phyloP scores from a whole-genome alignment of 768 basidiomycete species.

The Tricholoma hemisulphureum region DNA sequence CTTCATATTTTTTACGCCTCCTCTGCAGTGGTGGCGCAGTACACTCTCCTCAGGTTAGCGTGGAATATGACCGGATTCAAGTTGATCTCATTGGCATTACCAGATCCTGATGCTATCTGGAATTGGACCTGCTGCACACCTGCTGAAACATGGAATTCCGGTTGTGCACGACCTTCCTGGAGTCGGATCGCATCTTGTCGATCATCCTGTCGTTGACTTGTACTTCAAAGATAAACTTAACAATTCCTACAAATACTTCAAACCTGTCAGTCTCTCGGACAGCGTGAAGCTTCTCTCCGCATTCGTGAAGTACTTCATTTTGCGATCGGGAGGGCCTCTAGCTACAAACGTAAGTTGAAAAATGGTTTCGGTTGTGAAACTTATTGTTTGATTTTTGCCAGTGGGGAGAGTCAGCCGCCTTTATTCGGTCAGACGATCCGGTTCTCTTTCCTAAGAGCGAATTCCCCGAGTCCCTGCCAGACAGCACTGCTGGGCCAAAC shows the following conservation, averaged over 20 bases:
- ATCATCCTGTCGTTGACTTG: conserved; percentile 59
- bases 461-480: conserved; percentile 30
- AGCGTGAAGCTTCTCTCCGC: conserved; percentile 31
- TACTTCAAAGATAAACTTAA: conserved; percentile 52
- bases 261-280: conserved; percentile 26
- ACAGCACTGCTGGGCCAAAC: conserved; percentile 38
- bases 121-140: conserved; percentile 63
- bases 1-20: not conserved
- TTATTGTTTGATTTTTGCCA: conserved; percentile 12
- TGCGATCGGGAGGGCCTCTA: conserved; percentile 48
- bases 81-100: not conserved
- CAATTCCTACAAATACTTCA: conserved; percentile 40
- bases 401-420: conserved; percentile 52
- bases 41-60: conserved; percentile 52
- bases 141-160: conserved; percentile 52
- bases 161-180: conserved; percentile 63
- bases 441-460: conserved; percentile 40
- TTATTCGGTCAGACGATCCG: conserved; percentile 49
- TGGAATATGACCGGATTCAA: not conserved
- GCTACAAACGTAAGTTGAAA: conserved; percentile 47
- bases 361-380: not conserved
- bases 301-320: conserved; percentile 38
- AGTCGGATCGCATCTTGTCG: conserved; percentile 71
- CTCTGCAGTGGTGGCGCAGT: conserved; percentile 52
- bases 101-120: conserved; percentile 75